Conservation (phyloP, 164 flowering plant genomes). For the Stephania japonica region DNA sequence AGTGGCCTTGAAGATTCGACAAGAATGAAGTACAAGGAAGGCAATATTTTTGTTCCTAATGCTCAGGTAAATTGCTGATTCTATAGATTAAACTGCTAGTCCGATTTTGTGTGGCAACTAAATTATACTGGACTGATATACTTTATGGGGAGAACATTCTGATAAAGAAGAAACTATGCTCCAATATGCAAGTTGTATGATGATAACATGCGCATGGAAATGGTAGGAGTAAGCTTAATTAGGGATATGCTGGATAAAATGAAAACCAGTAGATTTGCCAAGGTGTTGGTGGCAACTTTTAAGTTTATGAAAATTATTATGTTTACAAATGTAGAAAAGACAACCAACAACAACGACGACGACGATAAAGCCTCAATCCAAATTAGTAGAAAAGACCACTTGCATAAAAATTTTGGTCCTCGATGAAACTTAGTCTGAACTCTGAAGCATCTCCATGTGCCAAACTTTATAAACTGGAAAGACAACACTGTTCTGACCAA, state of each 20-base stretch:
- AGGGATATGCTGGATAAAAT: not conserved
- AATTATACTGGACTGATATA: not conserved
- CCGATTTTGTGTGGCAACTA: not conserved
- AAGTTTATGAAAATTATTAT: not conserved
- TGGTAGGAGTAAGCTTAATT: not conserved
- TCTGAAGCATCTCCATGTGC: too few relatives aligned
- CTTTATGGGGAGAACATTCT: not conserved
- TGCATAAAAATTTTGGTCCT: not conserved
- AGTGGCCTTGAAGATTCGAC: slow-evolving; percentile 76
- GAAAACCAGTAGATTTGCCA: not conserved
- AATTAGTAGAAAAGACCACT: not conserved
- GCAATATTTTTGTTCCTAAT: slow-evolving; percentile 70
- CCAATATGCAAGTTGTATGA: too few relatives aligned
- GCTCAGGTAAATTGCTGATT: slow-evolving; percentile 57
- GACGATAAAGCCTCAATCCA: too few relatives aligned
- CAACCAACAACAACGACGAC: too few relatives aligned
- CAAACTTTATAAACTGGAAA: too few relatives aligned
- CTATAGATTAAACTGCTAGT: not conserved
- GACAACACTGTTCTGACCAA: too few relatives aligned
- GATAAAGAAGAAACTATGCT: not conserved
- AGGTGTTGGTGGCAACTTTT: not conserved
- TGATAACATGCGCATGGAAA: not conserved
- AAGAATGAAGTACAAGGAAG: slow-evolving; percentile 84
- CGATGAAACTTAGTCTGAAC: not conserved
- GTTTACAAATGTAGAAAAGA: too few relatives aligned